Base-by-base conservation (phyloP, 305 asterid species). In the Rubia tinctorum region DNA sequence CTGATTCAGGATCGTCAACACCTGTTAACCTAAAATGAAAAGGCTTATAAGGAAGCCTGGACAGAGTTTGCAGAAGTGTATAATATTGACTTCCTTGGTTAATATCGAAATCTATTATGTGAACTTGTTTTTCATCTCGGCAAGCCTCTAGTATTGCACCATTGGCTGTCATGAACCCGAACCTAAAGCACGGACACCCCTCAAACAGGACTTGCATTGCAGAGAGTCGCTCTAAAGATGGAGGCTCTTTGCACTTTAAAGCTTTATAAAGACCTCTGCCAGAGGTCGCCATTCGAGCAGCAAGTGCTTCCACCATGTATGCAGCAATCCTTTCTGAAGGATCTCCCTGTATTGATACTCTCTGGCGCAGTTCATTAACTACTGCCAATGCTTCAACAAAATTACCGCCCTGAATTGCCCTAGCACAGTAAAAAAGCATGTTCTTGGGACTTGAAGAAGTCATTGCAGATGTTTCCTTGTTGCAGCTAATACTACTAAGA, bases 161-260 rank as follows among this genome's bases (percentile, higher is more conserved):
- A 66, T 94, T 91, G n/a, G 97, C 99, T 6, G 95, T 86, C 95
- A 92, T 90, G 84, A 91, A 94, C 18, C 99, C 98, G 44, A 91
- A 94, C 76, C 99, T 80, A 62, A 94, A 94, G 75, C 97, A 94
- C 0, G 99, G 99, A 37, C 98, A 94, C 2, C 87, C 97, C 78
- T 94, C 99, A 9, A 94, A 90, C 71, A 94, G 92, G 74, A 94
- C 96, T 75, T 94, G 99, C 99, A 94, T 94, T 8, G 98, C 96
- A 12, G 98, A 90, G 45, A 94, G 93, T 0, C 93, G 82, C 43
- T 89, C 97, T 4, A 81, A 79, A 8, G 96, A 84, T 25, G 98
- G 97, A 11, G 90, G 92, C 55, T 83, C 89, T 76, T 94, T 91
- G 88, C 99, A 91, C 77, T 89, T 86, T 17, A 94, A 87, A 10